Evolutionary conservation across 805 yeast species (phyloP).

Genomic region (Yamadazyma insecticola): DNA sequence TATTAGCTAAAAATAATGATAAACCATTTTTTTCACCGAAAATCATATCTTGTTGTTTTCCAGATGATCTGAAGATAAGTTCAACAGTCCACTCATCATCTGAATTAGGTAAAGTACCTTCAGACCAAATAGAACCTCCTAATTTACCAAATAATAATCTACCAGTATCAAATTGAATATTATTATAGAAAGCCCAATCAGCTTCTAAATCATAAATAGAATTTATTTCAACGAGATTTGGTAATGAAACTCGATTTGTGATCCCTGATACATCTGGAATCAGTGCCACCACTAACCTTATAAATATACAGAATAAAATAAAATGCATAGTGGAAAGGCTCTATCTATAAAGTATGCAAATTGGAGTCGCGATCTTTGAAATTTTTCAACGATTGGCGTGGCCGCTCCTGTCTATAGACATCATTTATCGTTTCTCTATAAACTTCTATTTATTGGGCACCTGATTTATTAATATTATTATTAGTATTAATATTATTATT

Average conservation of each 20-base stretch:
- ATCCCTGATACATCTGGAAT: neutral
- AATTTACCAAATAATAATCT: constrained; percentile 16
- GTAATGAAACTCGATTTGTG: constrained; percentile 21
- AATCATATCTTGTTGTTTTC: constrained; percentile 26
- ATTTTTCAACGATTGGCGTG: no score
- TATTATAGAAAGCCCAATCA: constrained; percentile 45
- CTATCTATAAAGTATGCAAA: no score
- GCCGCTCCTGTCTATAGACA: no score
- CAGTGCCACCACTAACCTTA: neutral
- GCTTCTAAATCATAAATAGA: constrained; percentile 18
- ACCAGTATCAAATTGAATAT: constrained; percentile 87
- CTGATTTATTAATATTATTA: no score
- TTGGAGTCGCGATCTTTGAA: no score
- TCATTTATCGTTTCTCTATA: no score
- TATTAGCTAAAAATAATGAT: constrained; percentile 41
- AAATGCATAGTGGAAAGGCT: no score
- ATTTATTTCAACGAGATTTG: constrained; percentile 26
- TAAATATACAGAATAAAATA: no score
- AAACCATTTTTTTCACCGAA: constrained; percentile 46
- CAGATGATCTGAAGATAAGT: constrained; percentile 57
- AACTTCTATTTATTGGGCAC: no score
- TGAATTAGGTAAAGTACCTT: constrained; percentile 11
- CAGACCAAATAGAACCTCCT: constrained; percentile 21
- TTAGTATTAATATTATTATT: no score
- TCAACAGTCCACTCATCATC: constrained; percentile 53